Percentiles rank a stretch among this genome's conserved stretches.
phyloP scores from a whole-genome alignment of 2,329 filamentous ascomycete species.

The Fusarium sp. region DNA sequence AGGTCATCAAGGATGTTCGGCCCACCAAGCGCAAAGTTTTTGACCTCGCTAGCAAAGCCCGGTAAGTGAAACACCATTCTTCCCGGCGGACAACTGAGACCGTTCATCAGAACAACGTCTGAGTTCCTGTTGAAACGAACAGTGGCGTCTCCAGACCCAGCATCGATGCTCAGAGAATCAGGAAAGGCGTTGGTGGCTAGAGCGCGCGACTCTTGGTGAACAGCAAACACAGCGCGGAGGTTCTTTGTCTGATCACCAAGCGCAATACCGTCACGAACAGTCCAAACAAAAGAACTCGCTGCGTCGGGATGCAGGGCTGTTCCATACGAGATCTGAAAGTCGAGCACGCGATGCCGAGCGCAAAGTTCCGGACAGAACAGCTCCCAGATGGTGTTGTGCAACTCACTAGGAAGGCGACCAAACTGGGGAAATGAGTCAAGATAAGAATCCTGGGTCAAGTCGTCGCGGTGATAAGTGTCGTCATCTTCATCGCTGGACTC shows the following conservation, averaged over 20 bases:
- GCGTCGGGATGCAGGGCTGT: slow-evolving; percentile 8
- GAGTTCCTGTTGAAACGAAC: slow-evolving; percentile 44
- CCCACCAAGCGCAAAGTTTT: slow-evolving; percentile 41
- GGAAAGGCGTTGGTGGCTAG: slow-evolving; percentile 46
- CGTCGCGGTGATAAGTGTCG: neutral
- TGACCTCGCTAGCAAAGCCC: slow-evolving; percentile 43
- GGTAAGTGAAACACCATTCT: slow-evolving; percentile 34
- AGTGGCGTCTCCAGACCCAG: slow-evolving; percentile 31
- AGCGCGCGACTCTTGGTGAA: slow-evolving; percentile 49
- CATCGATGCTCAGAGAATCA: slow-evolving; percentile 44
- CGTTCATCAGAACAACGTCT: slow-evolving; percentile 45
- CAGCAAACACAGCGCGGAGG: slow-evolving; percentile 45
- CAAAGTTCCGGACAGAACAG: slow-evolving; percentile 46
- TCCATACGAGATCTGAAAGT: slow-evolving; percentile 35
- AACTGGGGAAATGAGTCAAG: slow-evolving; percentile 41
- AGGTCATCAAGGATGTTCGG: neutral
- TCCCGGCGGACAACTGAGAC: neutral
- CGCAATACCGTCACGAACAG: slow-evolving; percentile 33
- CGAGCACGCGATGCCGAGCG: slow-evolving; percentile 42
- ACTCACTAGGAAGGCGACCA: slow-evolving; percentile 42
- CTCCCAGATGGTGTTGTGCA: slow-evolving; percentile 46
- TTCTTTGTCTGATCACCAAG: slow-evolving; percentile 44
- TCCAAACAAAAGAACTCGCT: slow-evolving; percentile 6
- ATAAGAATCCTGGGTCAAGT: neutral
- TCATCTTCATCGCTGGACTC: slow-evolving; percentile 28